Evolutionary conservation across 2,329 filamentous ascomycete species (phyloP).

Genomic region (Chrysoporthe puriensis): DNA sequence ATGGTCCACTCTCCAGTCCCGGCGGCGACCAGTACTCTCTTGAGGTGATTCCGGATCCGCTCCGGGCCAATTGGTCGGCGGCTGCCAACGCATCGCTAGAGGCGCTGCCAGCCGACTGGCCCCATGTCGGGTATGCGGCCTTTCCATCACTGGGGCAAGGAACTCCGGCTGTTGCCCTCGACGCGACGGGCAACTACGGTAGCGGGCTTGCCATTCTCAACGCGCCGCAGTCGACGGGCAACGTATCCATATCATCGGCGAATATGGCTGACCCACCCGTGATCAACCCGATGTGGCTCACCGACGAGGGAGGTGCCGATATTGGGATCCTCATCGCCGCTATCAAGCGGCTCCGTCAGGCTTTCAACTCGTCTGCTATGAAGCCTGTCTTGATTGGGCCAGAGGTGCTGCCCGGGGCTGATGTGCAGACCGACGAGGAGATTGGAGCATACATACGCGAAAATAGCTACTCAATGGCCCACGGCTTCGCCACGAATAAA

Average conservation of each 20-base stretch:
- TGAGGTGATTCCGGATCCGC: conserved; percentile 8
- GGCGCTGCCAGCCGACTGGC: conserved; percentile 15
- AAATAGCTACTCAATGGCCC: conserved; percentile 38
- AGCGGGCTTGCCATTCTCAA: not conserved
- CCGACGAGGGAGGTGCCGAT: conserved; percentile 1
- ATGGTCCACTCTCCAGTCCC: conserved; percentile 13
- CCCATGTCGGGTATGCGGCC: conserved; percentile 18
- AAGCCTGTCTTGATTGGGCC: conserved; percentile 29
- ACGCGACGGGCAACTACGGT: too few relatives aligned
- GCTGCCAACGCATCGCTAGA: not conserved
- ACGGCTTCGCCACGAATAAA: conserved; percentile 40
- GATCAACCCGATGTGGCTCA: conserved; percentile 45
- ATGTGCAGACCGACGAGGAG: conserved; percentile 41
- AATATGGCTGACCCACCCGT: conserved; percentile 35
- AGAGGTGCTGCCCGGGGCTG: conserved; percentile 42
- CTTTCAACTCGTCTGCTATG: not conserved
- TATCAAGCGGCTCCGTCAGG: conserved; percentile 32
- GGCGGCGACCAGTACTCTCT: conserved; percentile 12
- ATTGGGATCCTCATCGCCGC: conserved; percentile 29
- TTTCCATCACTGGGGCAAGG: too few relatives aligned
- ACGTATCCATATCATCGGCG: conserved; percentile 1
- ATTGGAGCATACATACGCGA: conserved; percentile 36
- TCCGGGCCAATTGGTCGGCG: conserved; percentile 12
- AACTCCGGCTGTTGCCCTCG: too few relatives aligned
- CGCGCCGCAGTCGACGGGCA: conserved; percentile 10